Evolutionary conservation across 306 rosid species (phyloP).

Genomic region (Lathyrus tuberosus): DNA sequence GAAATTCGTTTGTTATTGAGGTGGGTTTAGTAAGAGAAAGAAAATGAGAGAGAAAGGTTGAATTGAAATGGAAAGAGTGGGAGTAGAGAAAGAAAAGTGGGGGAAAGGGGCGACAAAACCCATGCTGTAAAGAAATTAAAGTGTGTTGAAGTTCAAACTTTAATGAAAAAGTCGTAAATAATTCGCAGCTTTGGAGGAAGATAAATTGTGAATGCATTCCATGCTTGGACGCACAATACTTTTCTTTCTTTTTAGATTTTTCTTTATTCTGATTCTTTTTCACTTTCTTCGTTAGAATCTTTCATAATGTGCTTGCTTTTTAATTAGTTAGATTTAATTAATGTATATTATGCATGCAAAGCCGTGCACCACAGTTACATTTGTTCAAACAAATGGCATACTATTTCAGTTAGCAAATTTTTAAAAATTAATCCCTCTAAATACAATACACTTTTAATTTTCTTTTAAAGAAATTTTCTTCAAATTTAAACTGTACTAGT

Average conservation of each 20-base stretch:
- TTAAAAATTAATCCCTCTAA: background rate
- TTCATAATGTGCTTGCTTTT: slow-evolving; percentile 21
- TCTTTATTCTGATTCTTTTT: slow-evolving; percentile 10
- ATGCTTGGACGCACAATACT: slow-evolving; percentile 1
- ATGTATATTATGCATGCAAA: slow-evolving; percentile 51
- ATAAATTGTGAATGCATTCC: slow-evolving; percentile 37
- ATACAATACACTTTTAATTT: too few relatives aligned
- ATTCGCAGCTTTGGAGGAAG: slow-evolving; percentile 43
- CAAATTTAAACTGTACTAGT: too few relatives aligned
- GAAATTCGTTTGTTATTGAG: background rate
- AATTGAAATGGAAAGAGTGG: slow-evolving; percentile 6
- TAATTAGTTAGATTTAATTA: slow-evolving; percentile 27
- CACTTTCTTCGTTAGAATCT: slow-evolving; percentile 14
- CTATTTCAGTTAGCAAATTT: background rate
- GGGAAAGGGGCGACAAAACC: slow-evolving; percentile 48
- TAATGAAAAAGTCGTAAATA: slow-evolving; percentile 48
- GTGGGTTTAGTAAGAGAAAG: background rate
- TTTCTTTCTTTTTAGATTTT: background rate
- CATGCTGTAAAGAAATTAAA: slow-evolving; percentile 44
- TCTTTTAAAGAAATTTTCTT: too few relatives aligned
- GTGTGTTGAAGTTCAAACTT: slow-evolving; percentile 8
- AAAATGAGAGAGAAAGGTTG: background rate
- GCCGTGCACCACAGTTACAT: slow-evolving; percentile 44
- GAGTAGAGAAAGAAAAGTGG: background rate
- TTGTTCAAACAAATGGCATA: slow-evolving; percentile 8